Base-by-base conservation (phyloP, 1,284 basidiomycete species). In the Exobasidium cylindrosporum region DNA sequence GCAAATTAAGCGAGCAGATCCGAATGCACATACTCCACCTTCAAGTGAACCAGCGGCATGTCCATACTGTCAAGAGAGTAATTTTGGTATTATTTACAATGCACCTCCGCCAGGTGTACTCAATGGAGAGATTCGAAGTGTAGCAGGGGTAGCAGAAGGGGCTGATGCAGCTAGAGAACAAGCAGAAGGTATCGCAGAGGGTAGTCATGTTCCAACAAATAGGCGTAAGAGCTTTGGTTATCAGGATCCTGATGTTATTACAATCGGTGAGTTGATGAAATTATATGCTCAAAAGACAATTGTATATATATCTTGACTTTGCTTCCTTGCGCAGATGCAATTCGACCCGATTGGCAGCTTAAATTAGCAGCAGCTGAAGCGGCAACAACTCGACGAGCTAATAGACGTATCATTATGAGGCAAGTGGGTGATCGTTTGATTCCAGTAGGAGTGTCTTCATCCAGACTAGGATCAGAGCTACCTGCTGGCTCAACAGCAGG, bases 391-490 rank as follows among this genome's bases (percentile, higher is more conserved):
- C 65, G 75, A 43, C 64, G 75, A 17, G 95, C 96, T 17, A 95
- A 96, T 76, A 85, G 95, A 70, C 86, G 96, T 40, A 96, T 98
- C 77, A 90, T 99, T 60, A 97, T 99, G 92, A 88, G 96, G 50
- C 93, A 97, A 80, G 92, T 97, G 24, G 96, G 96, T 50, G 96
- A 97, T 80, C 86, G 93, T 17, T 87, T 99, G 50, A 91, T 99
- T 59, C 95, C 95, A 24, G 90, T 99, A 35, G 95, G 95, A 28
- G 91, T 97, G 65, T 95, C 92, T 7, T 81, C 81, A 1, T 79
- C 78, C 1, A 46, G 78, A 85, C 89, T 70, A 44, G 76, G 77
- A 24, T 72, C 75, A 14, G 72, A 77, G 55, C 61, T 79, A 47
- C 61, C 64, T 62, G 67, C 52, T 61, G 71, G 54, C 61, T 72